These are phyloP conservation scores for Wickerhamomyces kurtzmanii DNA, from an alignment of 805 yeast species.

Conservation along the genomic window DNA sequence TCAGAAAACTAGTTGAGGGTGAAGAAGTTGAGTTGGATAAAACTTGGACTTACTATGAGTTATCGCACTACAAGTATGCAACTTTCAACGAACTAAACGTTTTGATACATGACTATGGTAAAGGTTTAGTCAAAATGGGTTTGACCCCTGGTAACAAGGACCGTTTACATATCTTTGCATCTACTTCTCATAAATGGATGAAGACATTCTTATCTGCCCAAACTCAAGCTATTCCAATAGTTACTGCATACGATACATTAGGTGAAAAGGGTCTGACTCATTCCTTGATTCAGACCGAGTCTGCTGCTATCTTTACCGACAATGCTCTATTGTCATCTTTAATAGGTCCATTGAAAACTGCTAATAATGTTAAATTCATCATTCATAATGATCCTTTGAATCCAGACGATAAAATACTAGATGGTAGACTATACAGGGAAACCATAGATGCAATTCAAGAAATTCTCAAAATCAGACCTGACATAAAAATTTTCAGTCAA, in stretches of 20 bases:
- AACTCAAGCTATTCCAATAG: constrained; percentile 75
- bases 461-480: constrained; percentile 64
- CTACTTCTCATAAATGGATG: constrained; percentile 89
- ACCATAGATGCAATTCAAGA: constrained; percentile 51
- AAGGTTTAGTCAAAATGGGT: constrained; percentile 72
- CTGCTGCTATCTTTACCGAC: constrained; percentile 77
- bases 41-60: constrained; percentile 81
- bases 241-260: constrained; percentile 92
- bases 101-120: constrained; percentile 46
- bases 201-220: constrained; percentile 72
- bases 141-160: constrained; percentile 49
- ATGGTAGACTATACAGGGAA: constrained; percentile 47
- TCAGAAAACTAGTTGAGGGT: constrained; percentile 74
- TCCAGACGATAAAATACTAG: constrained; percentile 50
- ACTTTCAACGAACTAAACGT: constrained; percentile 48
- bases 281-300: constrained; percentile 74
- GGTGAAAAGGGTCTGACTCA: constrained; percentile 85
- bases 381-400: constrained; percentile 61
- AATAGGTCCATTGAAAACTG: constrained; percentile 60
- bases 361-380: constrained; percentile 51
- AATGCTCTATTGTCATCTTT: constrained; percentile 59
- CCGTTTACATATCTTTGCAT: constrained; percentile 75
- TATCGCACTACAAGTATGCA: constrained; percentile 59
- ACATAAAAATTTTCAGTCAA: constrained; percentile 53
- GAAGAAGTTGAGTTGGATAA: constrained; percentile 63